Evolutionary conservation across 305 asterid genomes (phyloP).

Genomic region (Plantago coronopus): DNA sequence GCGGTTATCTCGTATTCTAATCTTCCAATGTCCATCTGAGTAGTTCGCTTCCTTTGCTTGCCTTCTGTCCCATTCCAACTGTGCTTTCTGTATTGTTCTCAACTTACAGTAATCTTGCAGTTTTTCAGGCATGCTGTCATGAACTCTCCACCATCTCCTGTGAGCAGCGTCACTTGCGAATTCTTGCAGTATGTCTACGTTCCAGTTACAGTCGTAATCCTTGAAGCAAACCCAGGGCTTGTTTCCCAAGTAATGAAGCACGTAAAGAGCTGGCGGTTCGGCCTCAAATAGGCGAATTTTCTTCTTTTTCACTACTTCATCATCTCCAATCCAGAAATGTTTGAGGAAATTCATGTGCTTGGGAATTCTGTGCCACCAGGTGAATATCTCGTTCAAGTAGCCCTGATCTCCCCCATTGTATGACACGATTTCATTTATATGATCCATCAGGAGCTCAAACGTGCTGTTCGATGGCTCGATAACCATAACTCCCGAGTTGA

Average conservation of each 20-base stretch:
- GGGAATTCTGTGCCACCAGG: slow-evolving; percentile 73
- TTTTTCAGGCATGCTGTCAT: slow-evolving; percentile 45
- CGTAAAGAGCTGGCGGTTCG: slow-evolving; percentile 57
- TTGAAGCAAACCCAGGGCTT: slow-evolving; percentile 74
- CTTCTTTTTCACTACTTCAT: slow-evolving; percentile 31
- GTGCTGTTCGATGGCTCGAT: slow-evolving; percentile 66
- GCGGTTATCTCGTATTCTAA: slow-evolving; percentile 36
- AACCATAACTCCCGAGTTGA: slow-evolving; percentile 70
- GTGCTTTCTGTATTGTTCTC: slow-evolving; percentile 59
- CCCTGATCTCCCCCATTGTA: slow-evolving; percentile 82
- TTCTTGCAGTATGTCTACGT: slow-evolving; percentile 54
- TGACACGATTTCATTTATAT: slow-evolving; percentile 51
- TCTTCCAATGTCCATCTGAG: slow-evolving; percentile 54
- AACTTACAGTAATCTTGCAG: slow-evolving; percentile 48
- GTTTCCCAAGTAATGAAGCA: slow-evolving; percentile 59
- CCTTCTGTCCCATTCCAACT: slow-evolving; percentile 58
- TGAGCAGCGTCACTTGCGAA: slow-evolving; percentile 75
- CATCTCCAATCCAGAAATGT: slow-evolving; percentile 56
- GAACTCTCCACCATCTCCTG: slow-evolving; percentile 66
- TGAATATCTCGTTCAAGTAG: slow-evolving; percentile 51
- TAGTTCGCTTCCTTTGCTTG: slow-evolving; percentile 45
- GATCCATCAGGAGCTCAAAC: slow-evolving; percentile 54
- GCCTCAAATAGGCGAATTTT: slow-evolving; percentile 42
- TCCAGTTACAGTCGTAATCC: slow-evolving; percentile 77
- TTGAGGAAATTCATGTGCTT: slow-evolving; percentile 48